Conservation (phyloP, 2,329 filamentous ascomycete genomes). For the Fusarium albidum region DNA sequence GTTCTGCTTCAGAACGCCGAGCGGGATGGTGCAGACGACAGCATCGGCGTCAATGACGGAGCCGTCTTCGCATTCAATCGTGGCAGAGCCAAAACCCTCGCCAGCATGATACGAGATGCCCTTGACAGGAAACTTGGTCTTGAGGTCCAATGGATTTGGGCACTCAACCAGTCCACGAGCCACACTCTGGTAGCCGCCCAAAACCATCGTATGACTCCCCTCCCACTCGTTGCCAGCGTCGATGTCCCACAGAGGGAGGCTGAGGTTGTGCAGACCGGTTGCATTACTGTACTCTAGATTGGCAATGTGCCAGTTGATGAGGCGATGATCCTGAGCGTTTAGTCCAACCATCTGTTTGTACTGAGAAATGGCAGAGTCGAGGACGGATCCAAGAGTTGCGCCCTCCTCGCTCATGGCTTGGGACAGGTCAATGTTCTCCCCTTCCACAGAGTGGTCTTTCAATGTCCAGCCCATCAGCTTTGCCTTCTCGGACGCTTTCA, state of each 20-base stretch:
- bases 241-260: constrained; percentile 93
- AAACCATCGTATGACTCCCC: constrained; percentile 89
- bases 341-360: constrained; percentile 86
- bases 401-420: constrained; percentile 67
- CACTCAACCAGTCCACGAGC: constrained; percentile 85
- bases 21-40: constrained; percentile 87
- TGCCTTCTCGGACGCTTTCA: constrained; percentile 80
- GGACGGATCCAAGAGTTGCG: constrained; percentile 86
- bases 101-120: constrained; percentile 71
- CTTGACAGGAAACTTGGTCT: constrained; percentile 75
- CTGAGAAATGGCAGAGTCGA: constrained; percentile 90
- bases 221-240: constrained; percentile 98
- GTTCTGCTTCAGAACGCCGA: constrained; percentile 89
- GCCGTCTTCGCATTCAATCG: constrained; percentile 80
- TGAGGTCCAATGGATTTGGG: constrained; percentile 80
- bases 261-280: constrained; percentile 84
- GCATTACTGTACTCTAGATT: constrained; percentile 99
- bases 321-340: constrained; percentile 83
- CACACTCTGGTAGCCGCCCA: constrained; percentile 93
- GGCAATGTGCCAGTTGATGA: constrained; percentile 98
- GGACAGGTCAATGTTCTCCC: constrained; percentile 76
- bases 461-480: constrained; percentile 84
- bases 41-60: constrained; percentile 82
- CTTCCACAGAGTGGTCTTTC: constrained; percentile 67
- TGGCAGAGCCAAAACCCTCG: constrained; percentile 57